These are phyloP conservation scores for Plasmodium gonderi DNA, from an alignment of 169 alveolate species.

Conservation along the genomic window DNA sequence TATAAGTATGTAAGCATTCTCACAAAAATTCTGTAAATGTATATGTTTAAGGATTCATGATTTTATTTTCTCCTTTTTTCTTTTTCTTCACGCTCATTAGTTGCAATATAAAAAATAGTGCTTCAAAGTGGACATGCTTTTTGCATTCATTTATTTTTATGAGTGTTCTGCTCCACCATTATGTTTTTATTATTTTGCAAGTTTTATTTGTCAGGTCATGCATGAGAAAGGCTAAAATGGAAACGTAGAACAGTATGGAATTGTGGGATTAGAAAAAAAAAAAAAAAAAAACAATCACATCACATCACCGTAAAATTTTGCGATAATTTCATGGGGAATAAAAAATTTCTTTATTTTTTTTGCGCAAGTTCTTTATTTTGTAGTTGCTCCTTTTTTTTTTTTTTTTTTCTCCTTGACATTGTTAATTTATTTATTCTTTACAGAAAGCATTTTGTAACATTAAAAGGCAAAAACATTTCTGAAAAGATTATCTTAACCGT, in stretches of 20 bases:
- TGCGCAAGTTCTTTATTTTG: background rate
- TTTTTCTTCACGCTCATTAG: background rate
- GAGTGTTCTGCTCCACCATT: background rate
- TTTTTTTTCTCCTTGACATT: no score
- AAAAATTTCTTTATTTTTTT: background rate
- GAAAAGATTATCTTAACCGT: background rate
- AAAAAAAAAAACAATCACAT: background rate
- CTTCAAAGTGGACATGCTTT: background rate
- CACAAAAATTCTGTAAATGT: background rate
- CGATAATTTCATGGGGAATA: background rate
- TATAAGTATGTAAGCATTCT: background rate
- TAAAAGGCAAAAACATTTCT: background rate
- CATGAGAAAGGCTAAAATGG: background rate
- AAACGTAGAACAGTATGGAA: background rate
- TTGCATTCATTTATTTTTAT: background rate
- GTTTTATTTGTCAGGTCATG: background rate
- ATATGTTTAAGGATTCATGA: background rate
- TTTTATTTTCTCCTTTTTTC: background rate
- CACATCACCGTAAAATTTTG: background rate
- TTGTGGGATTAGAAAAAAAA: background rate
- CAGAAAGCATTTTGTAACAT: no score
- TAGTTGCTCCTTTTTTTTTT: background rate
- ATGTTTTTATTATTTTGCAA: background rate
- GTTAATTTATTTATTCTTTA: no score
- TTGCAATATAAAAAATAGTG: background rate